Conservation (phyloP, 2,329 filamentous ascomycete species). For the Penicillium frequentans region DNA sequence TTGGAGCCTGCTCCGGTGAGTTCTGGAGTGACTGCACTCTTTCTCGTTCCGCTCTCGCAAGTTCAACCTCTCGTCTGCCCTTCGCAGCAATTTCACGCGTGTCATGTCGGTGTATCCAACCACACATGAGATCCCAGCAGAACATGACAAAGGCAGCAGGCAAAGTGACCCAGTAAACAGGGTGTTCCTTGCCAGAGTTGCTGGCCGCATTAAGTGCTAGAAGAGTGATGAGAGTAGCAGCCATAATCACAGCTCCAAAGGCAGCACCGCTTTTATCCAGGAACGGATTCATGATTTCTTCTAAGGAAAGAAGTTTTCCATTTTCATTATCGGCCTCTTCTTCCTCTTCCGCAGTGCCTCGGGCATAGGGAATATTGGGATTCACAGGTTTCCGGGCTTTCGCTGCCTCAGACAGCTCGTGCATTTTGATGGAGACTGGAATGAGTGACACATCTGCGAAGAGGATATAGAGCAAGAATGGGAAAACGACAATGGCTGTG, state of each 20-base stretch:
- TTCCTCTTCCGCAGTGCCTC: slow-evolving; percentile 56
- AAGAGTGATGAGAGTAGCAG: slow-evolving; percentile 64
- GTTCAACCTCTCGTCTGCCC: slow-evolving; percentile 53
- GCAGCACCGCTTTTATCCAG: slow-evolving; percentile 65
- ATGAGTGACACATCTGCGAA: slow-evolving; percentile 66
- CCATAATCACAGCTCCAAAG: slow-evolving; percentile 67
- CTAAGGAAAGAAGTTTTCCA: slow-evolving; percentile 60
- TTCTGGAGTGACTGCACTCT: slow-evolving; percentile 2
- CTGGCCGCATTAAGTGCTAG: slow-evolving; percentile 65
- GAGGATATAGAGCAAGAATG: slow-evolving; percentile 68
- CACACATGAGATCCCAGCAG: slow-evolving; percentile 64
- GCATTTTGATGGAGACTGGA: slow-evolving; percentile 65
- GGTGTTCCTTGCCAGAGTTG: slow-evolving; percentile 50
- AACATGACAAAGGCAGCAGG: slow-evolving; percentile 70
- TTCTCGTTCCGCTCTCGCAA: slow-evolving; percentile 42
- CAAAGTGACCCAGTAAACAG: slow-evolving; percentile 68
- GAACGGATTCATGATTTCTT: slow-evolving; percentile 75
- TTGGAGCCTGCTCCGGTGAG: slow-evolving; percentile 1
- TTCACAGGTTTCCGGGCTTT: slow-evolving; percentile 62
- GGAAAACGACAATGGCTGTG: slow-evolving; percentile 68
- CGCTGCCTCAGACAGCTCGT: slow-evolving; percentile 62
- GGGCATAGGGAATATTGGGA: slow-evolving; percentile 68
- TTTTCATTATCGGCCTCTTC: slow-evolving; percentile 52
- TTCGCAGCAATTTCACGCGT: slow-evolving; percentile 63
- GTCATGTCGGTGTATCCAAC: slow-evolving; percentile 63